Evolutionary conservation across 768 basidiomycete genomes (phyloP), one percentile per base, ranked within the genome.

Genomic region (Rhodotorula babjevae): DNA sequence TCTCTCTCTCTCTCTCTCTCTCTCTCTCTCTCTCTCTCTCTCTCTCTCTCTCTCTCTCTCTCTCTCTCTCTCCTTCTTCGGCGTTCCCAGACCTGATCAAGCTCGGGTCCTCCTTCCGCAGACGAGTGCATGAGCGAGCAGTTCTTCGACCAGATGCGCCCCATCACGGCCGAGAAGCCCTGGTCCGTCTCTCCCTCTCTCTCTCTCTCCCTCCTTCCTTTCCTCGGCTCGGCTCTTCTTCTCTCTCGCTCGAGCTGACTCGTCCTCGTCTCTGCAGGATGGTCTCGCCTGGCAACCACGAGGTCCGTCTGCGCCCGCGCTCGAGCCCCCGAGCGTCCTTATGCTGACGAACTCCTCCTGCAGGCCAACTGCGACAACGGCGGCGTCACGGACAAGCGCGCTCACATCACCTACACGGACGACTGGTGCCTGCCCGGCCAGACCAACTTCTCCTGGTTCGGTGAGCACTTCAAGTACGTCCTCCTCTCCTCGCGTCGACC

Each of bases 201-300:
- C 11, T 52, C 50, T 7, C 44, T 15, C 44, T 46, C 12, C 44
- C 44, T 36, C 36, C 36, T 36, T 36, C 36, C 36, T 9, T 46
- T 12, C 42, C 9, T 42, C 42, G 42, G 42, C 42, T n/a, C n/a
- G n/a, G 42, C 42, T 42, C 42, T 42, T 8, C 42, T 42, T 46
- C 44, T 12, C 44, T 46, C 6, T 49, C 14, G 5, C 5, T 36
- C 9, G 36, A 36, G 9, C 36, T 5, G 15, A 3, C 49, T 50
- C 23, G 4, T 19, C 1, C 21, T 12, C 50, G 3, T 23, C 6
- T 12, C 12, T 15, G 50, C 50, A 52, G 50, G 57, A 58, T 58
- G 57, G 57, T 80, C 27, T 50, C 58, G 5, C 74, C 76, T 1
- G 79, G 80, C 15, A 80, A 80, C 55, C 80, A 80, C 74, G 80